These are phyloP conservation scores for Yamadazyma akitaensis DNA, from an alignment of 805 yeast species.

Conservation along the genomic window DNA sequence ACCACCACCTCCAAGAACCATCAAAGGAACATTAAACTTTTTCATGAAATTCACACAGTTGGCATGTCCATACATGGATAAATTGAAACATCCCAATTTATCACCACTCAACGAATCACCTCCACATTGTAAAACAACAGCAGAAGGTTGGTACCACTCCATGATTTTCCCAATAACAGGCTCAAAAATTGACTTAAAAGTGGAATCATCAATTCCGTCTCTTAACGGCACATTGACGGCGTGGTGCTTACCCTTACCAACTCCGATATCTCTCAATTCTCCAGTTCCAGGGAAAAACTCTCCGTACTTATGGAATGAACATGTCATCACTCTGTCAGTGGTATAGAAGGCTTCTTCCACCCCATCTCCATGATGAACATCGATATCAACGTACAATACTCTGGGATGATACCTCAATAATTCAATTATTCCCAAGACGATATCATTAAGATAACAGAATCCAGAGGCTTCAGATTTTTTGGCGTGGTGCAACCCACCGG, in stretches of 20 bases:
- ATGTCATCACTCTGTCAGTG: slow-evolving; percentile 94
- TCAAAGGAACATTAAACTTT: slow-evolving; percentile 80
- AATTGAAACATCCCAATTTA: slow-evolving; percentile 90
- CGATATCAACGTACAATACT: slow-evolving; percentile 90
- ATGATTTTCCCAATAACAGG: slow-evolving; percentile 76
- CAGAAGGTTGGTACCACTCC: slow-evolving; percentile 92
- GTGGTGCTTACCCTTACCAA: slow-evolving; percentile 86
- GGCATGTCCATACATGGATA: slow-evolving; percentile 92
- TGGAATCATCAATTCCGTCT: slow-evolving; percentile 93
- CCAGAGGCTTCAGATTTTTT: slow-evolving; percentile 94
- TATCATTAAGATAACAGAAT: slow-evolving; percentile 92
- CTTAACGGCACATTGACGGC: slow-evolving; percentile 89
- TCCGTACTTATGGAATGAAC: slow-evolving; percentile 94
- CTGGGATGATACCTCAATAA: slow-evolving; percentile 86
- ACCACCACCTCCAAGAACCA: slow-evolving; percentile 98
- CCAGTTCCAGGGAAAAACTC: slow-evolving; percentile 99
- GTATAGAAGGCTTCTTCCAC: slow-evolving; percentile 97
- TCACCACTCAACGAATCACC: slow-evolving; percentile 97
- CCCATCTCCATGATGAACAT: slow-evolving; percentile 97
- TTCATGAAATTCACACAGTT: slow-evolving; percentile 89
- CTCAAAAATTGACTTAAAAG: slow-evolving; percentile 81
- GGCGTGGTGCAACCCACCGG: slow-evolving; percentile 98
- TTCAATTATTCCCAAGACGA: slow-evolving; percentile 84
- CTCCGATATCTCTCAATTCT: slow-evolving; percentile 83
- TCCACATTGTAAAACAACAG: slow-evolving; percentile 96